phyloP scores from a whole-genome alignment of 2,329 filamentous ascomycete genomes.

The Aureobasidium musti region DNA sequence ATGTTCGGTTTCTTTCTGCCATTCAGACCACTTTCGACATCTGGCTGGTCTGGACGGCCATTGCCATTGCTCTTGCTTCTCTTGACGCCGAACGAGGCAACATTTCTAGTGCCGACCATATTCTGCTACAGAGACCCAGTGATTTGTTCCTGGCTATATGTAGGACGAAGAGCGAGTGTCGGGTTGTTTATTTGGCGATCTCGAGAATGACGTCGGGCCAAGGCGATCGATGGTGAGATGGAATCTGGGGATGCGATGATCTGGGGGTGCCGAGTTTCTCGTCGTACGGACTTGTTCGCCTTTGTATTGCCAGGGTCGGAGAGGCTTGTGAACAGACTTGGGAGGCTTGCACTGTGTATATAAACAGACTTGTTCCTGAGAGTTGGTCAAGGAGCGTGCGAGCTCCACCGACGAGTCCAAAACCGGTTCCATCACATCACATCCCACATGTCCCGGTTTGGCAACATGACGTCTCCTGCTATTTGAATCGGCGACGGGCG shows the following conservation, averaged over 20 bases:
- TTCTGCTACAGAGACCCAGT: background rate
- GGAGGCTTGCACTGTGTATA: constrained; percentile 16
- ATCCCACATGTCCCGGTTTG: constrained; percentile 5
- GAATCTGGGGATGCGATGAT: background rate
- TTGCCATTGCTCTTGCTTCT: background rate
- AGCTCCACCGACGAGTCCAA: constrained; percentile 1
- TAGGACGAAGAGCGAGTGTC: background rate
- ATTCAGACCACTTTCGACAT: constrained; percentile 34
- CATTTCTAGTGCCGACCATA: constrained; percentile 16
- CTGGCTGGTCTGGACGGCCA: constrained; percentile 11
- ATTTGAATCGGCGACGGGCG: background rate
- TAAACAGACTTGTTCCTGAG: constrained; percentile 3
- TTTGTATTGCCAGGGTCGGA: background rate
- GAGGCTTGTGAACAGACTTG: background rate
- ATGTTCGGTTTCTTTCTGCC: constrained; percentile 38
- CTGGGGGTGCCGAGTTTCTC: constrained; percentile 1
- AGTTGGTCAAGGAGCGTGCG: background rate
- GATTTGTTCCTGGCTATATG: background rate
- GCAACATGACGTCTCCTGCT: constrained; percentile 18
- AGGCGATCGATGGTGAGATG: constrained; percentile 9
- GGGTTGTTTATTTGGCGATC: background rate
- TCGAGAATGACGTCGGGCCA: constrained; percentile 23
- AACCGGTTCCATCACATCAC: constrained; percentile 18
- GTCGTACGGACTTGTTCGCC: background rate
- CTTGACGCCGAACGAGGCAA: background rate